Percentiles rank a stretch among this genome's conserved stretches.
phyloP scores from a whole-genome alignment of 2,329 filamentous ascomycete genomes.

The Ascocoryne sarcoides region DNA sequence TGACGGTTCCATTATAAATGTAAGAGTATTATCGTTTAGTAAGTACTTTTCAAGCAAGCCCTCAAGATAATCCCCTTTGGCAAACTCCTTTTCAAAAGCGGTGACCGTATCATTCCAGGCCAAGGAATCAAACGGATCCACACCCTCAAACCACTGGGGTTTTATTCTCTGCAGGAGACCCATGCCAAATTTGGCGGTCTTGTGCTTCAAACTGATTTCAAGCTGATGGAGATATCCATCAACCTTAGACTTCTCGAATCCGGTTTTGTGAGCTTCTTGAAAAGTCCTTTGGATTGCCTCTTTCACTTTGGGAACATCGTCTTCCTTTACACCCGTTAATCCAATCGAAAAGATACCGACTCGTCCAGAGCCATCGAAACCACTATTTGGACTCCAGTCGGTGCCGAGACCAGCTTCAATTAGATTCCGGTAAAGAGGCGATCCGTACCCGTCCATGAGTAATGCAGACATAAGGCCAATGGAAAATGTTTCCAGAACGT shows the following conservation, averaged over 20 bases:
- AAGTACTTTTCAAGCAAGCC: constrained; percentile 81
- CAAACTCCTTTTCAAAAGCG: constrained; percentile 70
- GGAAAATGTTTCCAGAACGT: constrained; percentile 84
- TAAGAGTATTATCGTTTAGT: constrained; percentile 75
- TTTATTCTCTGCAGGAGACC: constrained; percentile 81
- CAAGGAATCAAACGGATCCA: constrained; percentile 83
- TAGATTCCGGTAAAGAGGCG: constrained; percentile 79
- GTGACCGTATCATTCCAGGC: constrained; percentile 86
- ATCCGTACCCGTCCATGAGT: constrained; percentile 89
- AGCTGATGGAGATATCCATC: constrained; percentile 90
- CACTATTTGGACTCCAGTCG: constrained; percentile 91
- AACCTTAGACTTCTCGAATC: constrained; percentile 84
- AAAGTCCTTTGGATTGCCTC: constrained; percentile 65
- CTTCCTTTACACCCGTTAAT: constrained; percentile 77
- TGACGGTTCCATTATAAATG: constrained; percentile 90
- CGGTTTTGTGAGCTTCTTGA: constrained; percentile 58
- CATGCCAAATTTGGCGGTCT: constrained; percentile 92
- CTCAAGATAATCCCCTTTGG: constrained; percentile 73
- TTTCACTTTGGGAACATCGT: constrained; percentile 70
- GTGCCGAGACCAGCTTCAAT: constrained; percentile 86
- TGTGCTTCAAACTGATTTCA: constrained; percentile 89
- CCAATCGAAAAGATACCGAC: constrained; percentile 83
- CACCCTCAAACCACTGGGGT: constrained; percentile 90
- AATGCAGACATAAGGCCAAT: constrained; percentile 74
- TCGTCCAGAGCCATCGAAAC: constrained; percentile 73